A percentile compares a stretch with the other conserved stretches of the same genome.
phyloP scores from a whole-genome alignment of 768 basidiomycete genomes.

The Mrakia hoshinonis region DNA sequence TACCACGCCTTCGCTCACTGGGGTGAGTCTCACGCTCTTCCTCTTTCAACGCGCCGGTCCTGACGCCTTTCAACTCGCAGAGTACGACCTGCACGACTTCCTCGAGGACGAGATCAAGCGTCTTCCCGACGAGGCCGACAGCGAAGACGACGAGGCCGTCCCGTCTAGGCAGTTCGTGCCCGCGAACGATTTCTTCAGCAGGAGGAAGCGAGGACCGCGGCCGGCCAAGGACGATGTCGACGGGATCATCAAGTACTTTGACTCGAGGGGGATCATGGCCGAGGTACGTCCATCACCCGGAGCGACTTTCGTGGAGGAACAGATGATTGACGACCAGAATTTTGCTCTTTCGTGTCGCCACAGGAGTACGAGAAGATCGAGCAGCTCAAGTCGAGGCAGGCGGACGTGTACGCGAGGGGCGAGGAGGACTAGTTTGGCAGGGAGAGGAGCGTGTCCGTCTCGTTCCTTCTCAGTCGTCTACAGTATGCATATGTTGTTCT shows the following conservation, averaged over 20 bases:
- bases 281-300: not conserved
- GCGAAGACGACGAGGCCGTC: not conserved
- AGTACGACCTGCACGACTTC: not conserved
- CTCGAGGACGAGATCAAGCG: conserved; percentile 1
- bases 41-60: not conserved
- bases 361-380: conserved; percentile 1
- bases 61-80: not conserved
- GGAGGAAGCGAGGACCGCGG: not conserved
- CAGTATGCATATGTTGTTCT: too few species aligned
- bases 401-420: not conserved
- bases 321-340: too few species aligned
- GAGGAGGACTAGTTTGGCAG: conserved; percentile 3
- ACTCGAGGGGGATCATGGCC: not conserved
- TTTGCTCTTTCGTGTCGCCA: not conserved
- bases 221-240: not conserved
- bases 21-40: not conserved
- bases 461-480: too few species aligned
- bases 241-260: not conserved
- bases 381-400: not conserved
- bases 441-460: too few species aligned
- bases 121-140: not conserved
- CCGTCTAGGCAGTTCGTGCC: not conserved
- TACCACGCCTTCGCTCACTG: conserved; percentile 10
- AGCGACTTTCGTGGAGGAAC: too few species aligned
- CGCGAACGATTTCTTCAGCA: not conserved